phyloP scores from a whole-genome alignment of 441 rosid genomes.

The Gossypium aridum region DNA sequence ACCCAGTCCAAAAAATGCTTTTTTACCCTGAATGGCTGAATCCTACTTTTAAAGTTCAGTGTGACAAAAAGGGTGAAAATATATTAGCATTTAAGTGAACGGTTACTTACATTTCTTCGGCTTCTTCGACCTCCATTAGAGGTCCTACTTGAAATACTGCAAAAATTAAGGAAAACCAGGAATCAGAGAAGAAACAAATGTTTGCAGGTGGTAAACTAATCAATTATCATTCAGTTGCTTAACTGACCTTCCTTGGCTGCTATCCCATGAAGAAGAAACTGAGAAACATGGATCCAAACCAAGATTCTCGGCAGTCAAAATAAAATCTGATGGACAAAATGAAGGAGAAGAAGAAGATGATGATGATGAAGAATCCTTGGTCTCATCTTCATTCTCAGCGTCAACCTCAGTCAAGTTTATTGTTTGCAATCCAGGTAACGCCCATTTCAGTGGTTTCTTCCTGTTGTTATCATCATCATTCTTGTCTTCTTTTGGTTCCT shows the following conservation, averaged over 20 bases:
- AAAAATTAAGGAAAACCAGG: conserved; percentile 11
- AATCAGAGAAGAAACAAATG: background rate
- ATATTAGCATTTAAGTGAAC: background rate
- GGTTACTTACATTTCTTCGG: conserved; percentile 60
- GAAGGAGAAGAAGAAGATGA: conserved; percentile 11
- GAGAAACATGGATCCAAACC: conserved; percentile 61
- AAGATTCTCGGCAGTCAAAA: conserved; percentile 65
- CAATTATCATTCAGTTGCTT: background rate
- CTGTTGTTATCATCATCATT: conserved; percentile 1
- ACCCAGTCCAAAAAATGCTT: too few relatives aligned
- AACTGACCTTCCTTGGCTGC: conserved; percentile 60
- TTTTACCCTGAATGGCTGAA: background rate
- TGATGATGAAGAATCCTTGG: conserved; percentile 4
- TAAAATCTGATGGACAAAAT: conserved; percentile 49
- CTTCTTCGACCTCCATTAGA: conserved; percentile 70
- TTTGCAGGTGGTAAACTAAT: background rate
- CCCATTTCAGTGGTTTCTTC: conserved; percentile 47
- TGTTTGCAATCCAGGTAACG: conserved; percentile 55
- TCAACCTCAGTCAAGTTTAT: conserved; percentile 29
- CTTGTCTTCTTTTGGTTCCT: conserved; percentile 7
- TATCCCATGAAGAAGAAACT: conserved; percentile 59
- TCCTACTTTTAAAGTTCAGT: background rate
- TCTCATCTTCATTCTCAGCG: conserved; percentile 9
- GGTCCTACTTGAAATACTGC: conserved; percentile 59
- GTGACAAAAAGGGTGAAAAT: background rate